Percentiles rank a stretch among this genome's conserved stretches.
These are phyloP conservation scores for Oryza rufipogon DNA, from an alignment of 176 grass and related monocot genomes.

Conservation along the genomic window DNA sequence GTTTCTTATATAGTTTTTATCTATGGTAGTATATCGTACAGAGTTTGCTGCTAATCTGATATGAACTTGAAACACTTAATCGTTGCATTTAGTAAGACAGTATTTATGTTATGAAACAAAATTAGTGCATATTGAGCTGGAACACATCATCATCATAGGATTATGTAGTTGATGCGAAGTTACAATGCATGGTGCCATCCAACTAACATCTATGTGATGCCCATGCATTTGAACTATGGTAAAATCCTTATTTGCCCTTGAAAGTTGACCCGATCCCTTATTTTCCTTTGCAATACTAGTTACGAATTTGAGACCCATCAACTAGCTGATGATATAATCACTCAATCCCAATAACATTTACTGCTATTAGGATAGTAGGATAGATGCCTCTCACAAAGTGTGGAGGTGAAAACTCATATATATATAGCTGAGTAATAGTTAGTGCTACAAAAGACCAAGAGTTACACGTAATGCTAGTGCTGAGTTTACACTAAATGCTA, in stretches of 20 bases:
- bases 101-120: not conserved
- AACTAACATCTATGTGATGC: not conserved
- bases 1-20: not conserved
- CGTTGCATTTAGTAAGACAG: not conserved
- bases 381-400: too few species aligned
- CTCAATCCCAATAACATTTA: not conserved
- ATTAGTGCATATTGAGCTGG: not conserved
- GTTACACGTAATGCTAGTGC: too few species aligned
- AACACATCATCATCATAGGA: not conserved
- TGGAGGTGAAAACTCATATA: too few species aligned
- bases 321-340: not conserved
- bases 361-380: not conserved
- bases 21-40: not conserved
- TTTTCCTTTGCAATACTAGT: too few species aligned
- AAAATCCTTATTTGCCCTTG: too few species aligned
- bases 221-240: not conserved
- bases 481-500: too few species aligned
- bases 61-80: not conserved
- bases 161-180: constrained; percentile 11
- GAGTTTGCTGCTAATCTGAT: not conserved
- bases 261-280: too few species aligned
- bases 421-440: too few species aligned
- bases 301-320: not conserved
- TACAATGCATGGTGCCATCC: not conserved
- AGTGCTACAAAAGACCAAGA: too few species aligned